Evolutionary conservation across 2,329 filamentous ascomycete species (phyloP).

Genomic region (Alternaria burnsii): DNA sequence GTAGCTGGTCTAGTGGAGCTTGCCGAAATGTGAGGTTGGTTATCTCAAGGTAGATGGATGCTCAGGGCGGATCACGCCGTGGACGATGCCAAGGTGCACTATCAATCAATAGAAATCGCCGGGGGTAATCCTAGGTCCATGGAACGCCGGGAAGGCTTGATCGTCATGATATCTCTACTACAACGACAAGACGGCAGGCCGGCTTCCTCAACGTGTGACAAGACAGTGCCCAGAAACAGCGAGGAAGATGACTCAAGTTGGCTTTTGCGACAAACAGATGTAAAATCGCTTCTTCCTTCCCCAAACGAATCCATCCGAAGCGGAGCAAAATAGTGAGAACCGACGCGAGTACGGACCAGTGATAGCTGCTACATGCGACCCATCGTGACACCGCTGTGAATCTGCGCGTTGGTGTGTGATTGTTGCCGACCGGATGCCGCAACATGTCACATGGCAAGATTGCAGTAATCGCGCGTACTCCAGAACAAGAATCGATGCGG

Average conservation of each 20-base stretch:
- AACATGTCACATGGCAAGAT: constrained; percentile 8
- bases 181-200: neutral
- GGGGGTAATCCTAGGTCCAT: constrained; percentile 7
- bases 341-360: neutral
- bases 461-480: constrained; percentile 3
- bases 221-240: neutral
- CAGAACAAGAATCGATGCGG: neutral
- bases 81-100: constrained; percentile 9
- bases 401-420: constrained; percentile 4
- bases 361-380: neutral
- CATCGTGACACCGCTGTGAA: constrained; percentile 2
- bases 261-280: neutral
- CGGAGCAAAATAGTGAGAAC: neutral
- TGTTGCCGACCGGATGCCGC: constrained; percentile 6
- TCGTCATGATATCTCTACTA: neutral
- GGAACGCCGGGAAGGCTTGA: constrained; percentile 6
- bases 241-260: constrained; percentile 1
- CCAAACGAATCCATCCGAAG: neutral
- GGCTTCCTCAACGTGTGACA: neutral
- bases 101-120: constrained; percentile 17
- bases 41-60: constrained; percentile 7
- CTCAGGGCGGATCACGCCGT: constrained; percentile 6
- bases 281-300: neutral
- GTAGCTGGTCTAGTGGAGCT: constrained; percentile 5
- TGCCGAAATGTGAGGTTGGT: constrained; percentile 6